Percentiles rank a stretch among this genome's conserved stretches.
phyloP scores from a whole-genome alignment of 2,329 filamentous ascomycete genomes.

The Aspergillus ustus region DNA sequence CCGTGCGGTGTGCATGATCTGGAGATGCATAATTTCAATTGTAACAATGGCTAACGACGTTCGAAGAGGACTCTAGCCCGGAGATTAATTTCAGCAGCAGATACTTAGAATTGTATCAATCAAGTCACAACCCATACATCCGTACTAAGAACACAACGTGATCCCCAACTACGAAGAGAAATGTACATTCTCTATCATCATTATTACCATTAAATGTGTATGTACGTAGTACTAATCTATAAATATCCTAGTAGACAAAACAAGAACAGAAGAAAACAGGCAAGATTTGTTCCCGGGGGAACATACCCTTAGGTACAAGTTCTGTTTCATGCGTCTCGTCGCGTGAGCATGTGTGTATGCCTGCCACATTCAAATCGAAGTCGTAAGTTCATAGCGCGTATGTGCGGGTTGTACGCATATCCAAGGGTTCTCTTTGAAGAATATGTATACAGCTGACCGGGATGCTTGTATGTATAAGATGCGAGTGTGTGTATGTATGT shows the following conservation, averaged over 20 bases:
- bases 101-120: neutral
- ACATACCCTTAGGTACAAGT: neutral
- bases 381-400: conserved; percentile 13
- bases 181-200: conserved; percentile 18
- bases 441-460: neutral
- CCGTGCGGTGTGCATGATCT: neutral
- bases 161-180: neutral
- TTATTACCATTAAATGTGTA: conserved; percentile 24
- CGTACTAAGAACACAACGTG: neutral
- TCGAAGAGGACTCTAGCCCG: too few species aligned
- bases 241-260: conserved; percentile 10
- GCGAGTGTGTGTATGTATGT: conserved; percentile 1
- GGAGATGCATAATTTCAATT: neutral
- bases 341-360: neutral
- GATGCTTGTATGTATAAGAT: conserved; percentile 1
- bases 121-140: neutral
- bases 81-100: neutral
- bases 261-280: neutral
- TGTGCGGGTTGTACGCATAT: neutral
- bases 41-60: neutral
- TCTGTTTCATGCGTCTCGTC: neutral
- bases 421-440: neutral
- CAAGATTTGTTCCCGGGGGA: neutral
- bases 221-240: conserved; percentile 16
- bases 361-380: conserved; percentile 4